These are phyloP conservation scores for Trichoderma sp. DNA, from an alignment of 2,329 filamentous ascomycete species.

Conservation along the genomic window DNA sequence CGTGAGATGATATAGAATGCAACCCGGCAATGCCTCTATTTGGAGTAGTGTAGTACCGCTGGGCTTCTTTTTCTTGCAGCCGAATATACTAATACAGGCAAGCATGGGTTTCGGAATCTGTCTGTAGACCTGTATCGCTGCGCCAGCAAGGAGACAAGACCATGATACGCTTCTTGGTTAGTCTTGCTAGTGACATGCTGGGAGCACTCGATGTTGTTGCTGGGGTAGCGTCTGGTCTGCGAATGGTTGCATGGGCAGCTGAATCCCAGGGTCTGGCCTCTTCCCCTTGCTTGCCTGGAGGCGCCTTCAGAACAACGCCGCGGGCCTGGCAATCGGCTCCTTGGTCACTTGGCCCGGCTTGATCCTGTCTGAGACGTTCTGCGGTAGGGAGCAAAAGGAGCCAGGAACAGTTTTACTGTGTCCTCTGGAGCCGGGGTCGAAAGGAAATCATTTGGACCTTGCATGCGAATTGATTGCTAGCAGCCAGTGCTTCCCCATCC, in stretches of 20 bases:
- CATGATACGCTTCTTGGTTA: not conserved
- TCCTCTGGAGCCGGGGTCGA: not conserved
- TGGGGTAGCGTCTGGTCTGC: not conserved
- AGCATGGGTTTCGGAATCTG: not conserved
- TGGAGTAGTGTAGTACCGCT: slow-evolving; percentile 2
- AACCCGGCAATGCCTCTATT: slow-evolving; percentile 5
- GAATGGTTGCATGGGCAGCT: slow-evolving; percentile 16
- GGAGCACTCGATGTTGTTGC: not conserved
- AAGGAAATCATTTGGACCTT: not conserved
- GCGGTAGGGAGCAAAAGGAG: not conserved
- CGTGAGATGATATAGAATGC: slow-evolving; percentile 5
- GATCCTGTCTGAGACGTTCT: not conserved
- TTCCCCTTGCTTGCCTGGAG: not conserved
- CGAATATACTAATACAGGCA: not conserved
- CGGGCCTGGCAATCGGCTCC: slow-evolving; percentile 1
- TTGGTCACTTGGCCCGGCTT: not conserved
- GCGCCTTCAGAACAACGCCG: not conserved
- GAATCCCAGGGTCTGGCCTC: not conserved
- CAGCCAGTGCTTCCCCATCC: not conserved
- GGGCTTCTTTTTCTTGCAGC: slow-evolving; percentile 3
- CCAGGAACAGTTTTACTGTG: not conserved
- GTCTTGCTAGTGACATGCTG: not conserved
- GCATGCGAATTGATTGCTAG: slow-evolving; percentile 2
- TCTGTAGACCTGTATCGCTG: not conserved
- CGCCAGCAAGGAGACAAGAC: not conserved